A percentile compares a stretch with the other conserved stretches of the same genome.
These are phyloP conservation scores for Dioscorea cayenensis DNA, from an alignment of 116 monocot species.

Conservation along the genomic window DNA sequence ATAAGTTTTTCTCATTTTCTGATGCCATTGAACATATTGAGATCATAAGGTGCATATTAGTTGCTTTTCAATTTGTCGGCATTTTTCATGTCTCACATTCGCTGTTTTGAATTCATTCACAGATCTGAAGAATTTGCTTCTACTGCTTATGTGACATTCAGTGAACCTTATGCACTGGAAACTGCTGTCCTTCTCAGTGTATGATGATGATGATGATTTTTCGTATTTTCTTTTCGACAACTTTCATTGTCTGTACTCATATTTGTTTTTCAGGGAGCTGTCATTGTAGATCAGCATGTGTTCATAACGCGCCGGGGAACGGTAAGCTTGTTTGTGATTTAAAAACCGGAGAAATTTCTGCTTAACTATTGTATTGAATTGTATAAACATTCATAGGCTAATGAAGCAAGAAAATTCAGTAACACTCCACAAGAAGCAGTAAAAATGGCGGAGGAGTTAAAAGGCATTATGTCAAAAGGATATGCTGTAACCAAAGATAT, in stretches of 20 bases:
- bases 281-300: constrained; percentile 72
- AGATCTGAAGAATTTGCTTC: constrained; percentile 80
- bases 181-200: constrained; percentile 90
- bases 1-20: constrained; percentile 93
- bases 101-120: background rate
- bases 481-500: constrained; percentile 67
- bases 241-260: background rate
- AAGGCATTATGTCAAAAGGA: constrained; percentile 55
- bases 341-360: no score
- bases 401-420: constrained; percentile 18
- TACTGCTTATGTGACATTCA: constrained; percentile 93
- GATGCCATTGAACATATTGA: constrained; percentile 92
- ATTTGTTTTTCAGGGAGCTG: constrained; percentile 50
- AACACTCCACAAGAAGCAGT: constrained; percentile 50
- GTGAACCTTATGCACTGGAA: constrained; percentile 72
- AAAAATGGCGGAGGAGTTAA: constrained; percentile 58
- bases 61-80: background rate
- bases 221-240: no score
- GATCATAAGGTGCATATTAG: constrained; percentile 59
- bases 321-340: no score
- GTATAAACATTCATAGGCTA: constrained; percentile 15
- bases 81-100: background rate
- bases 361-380: background rate
- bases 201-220: constrained; percentile 15
- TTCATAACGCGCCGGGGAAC: constrained; percentile 69